Percentiles rank a stretch among this genome's conserved stretches.
Conservation (phyloP, 768 basidiomycete genomes). For the Daedaleopsis sinensis region DNA sequence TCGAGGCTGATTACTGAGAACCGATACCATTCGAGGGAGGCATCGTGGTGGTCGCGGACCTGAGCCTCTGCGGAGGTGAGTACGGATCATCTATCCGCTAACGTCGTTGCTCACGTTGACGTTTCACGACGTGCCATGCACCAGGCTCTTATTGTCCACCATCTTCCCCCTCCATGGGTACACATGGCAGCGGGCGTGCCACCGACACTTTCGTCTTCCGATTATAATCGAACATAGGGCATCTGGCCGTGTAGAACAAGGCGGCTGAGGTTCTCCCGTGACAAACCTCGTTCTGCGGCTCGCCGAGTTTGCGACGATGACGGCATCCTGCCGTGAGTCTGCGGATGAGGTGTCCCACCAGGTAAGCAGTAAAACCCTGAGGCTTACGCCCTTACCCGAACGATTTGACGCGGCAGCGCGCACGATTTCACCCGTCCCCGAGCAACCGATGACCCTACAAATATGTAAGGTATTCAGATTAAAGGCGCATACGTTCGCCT, state of each 20-base stretch:
- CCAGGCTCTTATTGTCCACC: neutral
- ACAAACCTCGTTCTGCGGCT: neutral
- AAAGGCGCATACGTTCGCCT: too few species aligned
- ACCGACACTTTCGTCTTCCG: neutral
- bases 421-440: too few species aligned
- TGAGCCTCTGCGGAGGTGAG: neutral
- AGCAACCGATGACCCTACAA: too few species aligned
- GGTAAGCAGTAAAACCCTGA: neutral
- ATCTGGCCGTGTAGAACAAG: too few species aligned
- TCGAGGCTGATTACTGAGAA: slow-evolving; percentile 23
- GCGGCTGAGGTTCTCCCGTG: neutral
- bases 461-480: too few species aligned
- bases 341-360: neutral
- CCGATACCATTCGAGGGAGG: neutral
- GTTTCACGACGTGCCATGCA: neutral
- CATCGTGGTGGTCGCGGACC: slow-evolving; percentile 15
- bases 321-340: neutral
- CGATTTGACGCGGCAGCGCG: too few species aligned
- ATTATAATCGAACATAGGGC: neutral
- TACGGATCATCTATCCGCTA: neutral
- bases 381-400: too few species aligned
- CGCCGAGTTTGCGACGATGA: neutral
- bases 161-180: neutral
- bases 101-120: neutral
- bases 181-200: neutral